These are phyloP conservation scores for Aureobasidium zeae DNA, from an alignment of 2,329 filamentous ascomycete genomes.

Conservation along the genomic window DNA sequence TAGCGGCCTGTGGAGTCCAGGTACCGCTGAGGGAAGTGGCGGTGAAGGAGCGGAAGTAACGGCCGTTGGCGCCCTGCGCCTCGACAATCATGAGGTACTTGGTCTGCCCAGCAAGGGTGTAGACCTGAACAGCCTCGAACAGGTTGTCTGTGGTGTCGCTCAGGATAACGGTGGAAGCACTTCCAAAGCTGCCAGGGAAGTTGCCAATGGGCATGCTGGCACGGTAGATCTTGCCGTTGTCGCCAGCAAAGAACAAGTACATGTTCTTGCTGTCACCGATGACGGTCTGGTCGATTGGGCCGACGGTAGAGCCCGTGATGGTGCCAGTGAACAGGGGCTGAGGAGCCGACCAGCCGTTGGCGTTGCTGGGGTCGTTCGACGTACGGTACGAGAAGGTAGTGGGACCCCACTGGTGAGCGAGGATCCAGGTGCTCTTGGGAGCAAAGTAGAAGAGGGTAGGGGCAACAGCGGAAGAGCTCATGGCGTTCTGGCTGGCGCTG, in stretches of 20 bases:
- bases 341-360: slow-evolving; percentile 47
- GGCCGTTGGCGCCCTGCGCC: slow-evolving; percentile 46
- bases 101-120: slow-evolving; percentile 46
- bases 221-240: slow-evolving; percentile 59
- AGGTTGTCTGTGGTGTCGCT: slow-evolving; percentile 48
- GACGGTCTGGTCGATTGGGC: slow-evolving; percentile 53
- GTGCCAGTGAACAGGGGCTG: slow-evolving; percentile 49
- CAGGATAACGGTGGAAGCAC: slow-evolving; percentile 42
- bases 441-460: slow-evolving; percentile 55
- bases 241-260: slow-evolving; percentile 60
- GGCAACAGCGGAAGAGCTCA: slow-evolving; percentile 43
- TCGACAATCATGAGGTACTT: slow-evolving; percentile 62
- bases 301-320: slow-evolving; percentile 44
- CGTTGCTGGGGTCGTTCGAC: slow-evolving; percentile 47
- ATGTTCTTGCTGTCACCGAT: slow-evolving; percentile 53
- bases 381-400: slow-evolving; percentile 53
- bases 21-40: slow-evolving; percentile 46
- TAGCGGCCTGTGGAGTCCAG: slow-evolving; percentile 51
- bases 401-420: slow-evolving; percentile 56
- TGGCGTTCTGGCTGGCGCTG: slow-evolving; percentile 44
- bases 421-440: slow-evolving; percentile 54
- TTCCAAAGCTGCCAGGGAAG: slow-evolving; percentile 54
- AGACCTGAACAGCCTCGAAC: slow-evolving; percentile 60
- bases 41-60: slow-evolving; percentile 60
- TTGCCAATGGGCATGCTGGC: slow-evolving; percentile 52